Conservation (phyloP, 306 rosid genomes). For the Begonia loranthoides region DNA sequence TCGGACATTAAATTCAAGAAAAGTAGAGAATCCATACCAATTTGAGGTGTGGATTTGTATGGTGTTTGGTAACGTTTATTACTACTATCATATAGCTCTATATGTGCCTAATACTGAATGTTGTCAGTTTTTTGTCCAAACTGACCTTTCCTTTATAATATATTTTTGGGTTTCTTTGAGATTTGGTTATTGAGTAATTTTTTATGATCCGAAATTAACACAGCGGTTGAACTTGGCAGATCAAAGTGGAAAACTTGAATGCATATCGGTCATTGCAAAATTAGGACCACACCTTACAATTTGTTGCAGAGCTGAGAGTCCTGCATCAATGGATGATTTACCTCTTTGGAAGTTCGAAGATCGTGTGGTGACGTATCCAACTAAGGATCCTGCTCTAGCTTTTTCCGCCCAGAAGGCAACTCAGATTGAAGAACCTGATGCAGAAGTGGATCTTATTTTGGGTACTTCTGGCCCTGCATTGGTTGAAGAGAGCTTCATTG, state of each 20-base stretch:
- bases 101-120: too few relatives aligned
- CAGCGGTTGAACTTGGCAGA: conserved; percentile 30
- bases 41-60: too few relatives aligned
- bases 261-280: conserved; percentile 69
- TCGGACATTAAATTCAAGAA: too few relatives aligned
- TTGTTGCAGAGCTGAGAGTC: conserved; percentile 95
- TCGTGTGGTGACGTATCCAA: conserved; percentile 43
- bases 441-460: conserved; percentile 69
- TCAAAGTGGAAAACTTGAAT: conserved; percentile 92
- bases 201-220: conserved; percentile 8
- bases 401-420: conserved; percentile 69
- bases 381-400: conserved; percentile 76
- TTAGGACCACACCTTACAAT: conserved; percentile 70
- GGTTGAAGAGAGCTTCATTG: conserved; percentile 72
- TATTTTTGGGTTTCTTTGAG: too few relatives aligned
- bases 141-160: too few relatives aligned
- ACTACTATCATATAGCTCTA: too few relatives aligned
- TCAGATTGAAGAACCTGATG: conserved; percentile 85
- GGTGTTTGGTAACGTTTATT: too few relatives aligned
- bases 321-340: conserved; percentile 78
- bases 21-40: too few relatives aligned
- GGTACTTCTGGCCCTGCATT: conserved; percentile 74
- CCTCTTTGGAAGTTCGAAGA: conserved; percentile 79
- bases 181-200: too few relatives aligned
- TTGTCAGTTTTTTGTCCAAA: too few relatives aligned